Evolutionary conservation across 2,329 filamentous ascomycete species (phyloP).

Genomic region (Blastomyces gilchristii): DNA sequence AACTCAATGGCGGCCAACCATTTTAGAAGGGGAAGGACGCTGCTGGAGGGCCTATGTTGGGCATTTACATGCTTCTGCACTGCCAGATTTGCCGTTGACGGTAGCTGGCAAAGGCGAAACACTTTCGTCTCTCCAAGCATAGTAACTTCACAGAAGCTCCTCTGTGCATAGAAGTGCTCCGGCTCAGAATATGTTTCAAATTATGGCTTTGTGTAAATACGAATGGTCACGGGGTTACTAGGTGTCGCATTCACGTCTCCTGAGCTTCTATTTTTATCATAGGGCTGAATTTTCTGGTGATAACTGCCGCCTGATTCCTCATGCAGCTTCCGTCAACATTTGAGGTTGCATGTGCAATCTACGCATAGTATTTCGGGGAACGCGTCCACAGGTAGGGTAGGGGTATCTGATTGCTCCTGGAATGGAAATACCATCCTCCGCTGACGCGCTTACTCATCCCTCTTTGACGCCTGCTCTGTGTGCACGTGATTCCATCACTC

Average conservation of each 20-base stretch:
- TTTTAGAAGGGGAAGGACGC: not conserved
- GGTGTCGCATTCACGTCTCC: not conserved
- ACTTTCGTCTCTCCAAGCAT: not conserved
- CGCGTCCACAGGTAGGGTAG: too few species aligned
- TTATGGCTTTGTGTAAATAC: not conserved
- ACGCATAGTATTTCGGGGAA: too few species aligned
- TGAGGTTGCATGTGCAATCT: too few species aligned
- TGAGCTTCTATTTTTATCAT: not conserved
- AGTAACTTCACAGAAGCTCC: not conserved
- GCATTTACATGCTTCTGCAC: not conserved
- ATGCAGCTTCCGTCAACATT: not conserved
- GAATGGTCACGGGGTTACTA: not conserved
- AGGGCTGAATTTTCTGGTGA: constrained; percentile 1
- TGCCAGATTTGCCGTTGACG: not conserved
- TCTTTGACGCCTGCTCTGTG: not conserved
- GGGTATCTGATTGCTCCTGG: not conserved
- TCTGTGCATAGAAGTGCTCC: not conserved
- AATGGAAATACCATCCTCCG: not conserved
- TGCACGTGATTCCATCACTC: constrained; percentile 1
- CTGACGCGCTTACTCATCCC: not conserved
- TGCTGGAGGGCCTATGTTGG: not conserved
- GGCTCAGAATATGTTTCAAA: not conserved
- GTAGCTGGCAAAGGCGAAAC: not conserved
- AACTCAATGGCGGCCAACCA: not conserved
- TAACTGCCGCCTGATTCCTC: not conserved